Conservation (phyloP, 495 filamentous ascomycete species). For the Pseudoneurospora amorphoporcata region DNA sequence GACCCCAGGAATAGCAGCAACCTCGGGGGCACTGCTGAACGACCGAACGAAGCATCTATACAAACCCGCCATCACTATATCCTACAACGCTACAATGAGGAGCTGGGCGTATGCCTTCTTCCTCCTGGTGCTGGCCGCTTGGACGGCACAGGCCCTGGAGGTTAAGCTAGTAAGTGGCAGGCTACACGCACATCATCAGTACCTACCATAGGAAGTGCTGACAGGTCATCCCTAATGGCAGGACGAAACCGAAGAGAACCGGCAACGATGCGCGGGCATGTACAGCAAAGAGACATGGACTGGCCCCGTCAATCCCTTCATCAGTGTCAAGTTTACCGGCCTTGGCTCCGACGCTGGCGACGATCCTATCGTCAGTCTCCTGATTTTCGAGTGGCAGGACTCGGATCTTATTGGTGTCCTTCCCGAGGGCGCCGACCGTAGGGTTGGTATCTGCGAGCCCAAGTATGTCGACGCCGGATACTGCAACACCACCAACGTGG, state of each 20-base stretch:
- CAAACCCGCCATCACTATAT: neutral
- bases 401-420: conserved; percentile 62
- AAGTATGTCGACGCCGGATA: conserved; percentile 51
- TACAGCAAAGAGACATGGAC: conserved; percentile 87
- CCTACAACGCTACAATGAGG: conserved; percentile 28
- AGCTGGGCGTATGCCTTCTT: conserved; percentile 26
- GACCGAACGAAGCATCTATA: neutral
- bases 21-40: neutral
- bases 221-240: conserved; percentile 18
- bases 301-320: conserved; percentile 78
- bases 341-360: conserved; percentile 41
- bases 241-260: conserved; percentile 65
- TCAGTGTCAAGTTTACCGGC: conserved; percentile 70
- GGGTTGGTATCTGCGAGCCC: conserved; percentile 67
- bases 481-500: conserved; percentile 65
- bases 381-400: conserved; percentile 93
- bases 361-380: conserved; percentile 70
- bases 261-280: conserved; percentile 93
- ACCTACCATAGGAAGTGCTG: neutral
- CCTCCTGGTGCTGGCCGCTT: conserved; percentile 40
- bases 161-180: conserved; percentile 37
- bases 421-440: conserved; percentile 31
- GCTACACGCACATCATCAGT: neutral
- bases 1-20: neutral
- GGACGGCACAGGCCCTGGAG: conserved; percentile 52